These are phyloP conservation scores for Inga leiocalycina DNA, from an alignment of 306 rosid genomes.

Conservation along the genomic window DNA sequence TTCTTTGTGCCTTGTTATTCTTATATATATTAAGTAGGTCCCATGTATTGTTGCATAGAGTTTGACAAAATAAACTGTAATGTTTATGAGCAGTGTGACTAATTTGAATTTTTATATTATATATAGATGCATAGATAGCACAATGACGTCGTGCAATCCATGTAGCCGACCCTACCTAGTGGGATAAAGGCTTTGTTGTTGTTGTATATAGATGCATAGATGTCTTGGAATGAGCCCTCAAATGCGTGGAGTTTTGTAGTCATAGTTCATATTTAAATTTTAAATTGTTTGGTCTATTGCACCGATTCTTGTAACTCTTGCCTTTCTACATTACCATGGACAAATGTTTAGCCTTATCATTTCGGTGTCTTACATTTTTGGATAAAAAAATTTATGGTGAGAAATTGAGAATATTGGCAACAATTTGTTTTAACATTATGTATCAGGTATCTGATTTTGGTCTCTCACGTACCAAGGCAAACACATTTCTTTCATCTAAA, in stretches of 20 bases:
- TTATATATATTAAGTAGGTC: not conserved
- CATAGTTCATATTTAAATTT: not conserved
- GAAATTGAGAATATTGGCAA: not conserved
- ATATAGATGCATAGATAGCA: not conserved
- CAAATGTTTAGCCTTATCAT: not conserved
- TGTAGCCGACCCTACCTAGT: too few relatives aligned
- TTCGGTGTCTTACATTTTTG: not conserved
- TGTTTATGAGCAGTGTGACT: not conserved
- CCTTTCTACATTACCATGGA: not conserved
- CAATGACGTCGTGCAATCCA: too few relatives aligned
- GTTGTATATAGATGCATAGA: not conserved
- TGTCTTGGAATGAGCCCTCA: not conserved
- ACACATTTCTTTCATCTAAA: conserved; percentile 87
- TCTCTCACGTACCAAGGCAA: conserved; percentile 89
- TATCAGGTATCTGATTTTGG: conserved; percentile 90
- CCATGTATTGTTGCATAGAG: not conserved
- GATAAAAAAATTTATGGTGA: not conserved
- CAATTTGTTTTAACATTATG: conserved; percentile 29
- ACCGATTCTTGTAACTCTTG: not conserved
- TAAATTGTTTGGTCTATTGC: not conserved
- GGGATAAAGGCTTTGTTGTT: too few relatives aligned
- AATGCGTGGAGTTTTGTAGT: not conserved
- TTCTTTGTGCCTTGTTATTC: not conserved
- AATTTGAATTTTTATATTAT: not conserved
- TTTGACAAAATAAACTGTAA: not conserved